Evolutionary conservation across 106 monocot genomes (phyloP).

Genomic region (Dioscorea alata): DNA sequence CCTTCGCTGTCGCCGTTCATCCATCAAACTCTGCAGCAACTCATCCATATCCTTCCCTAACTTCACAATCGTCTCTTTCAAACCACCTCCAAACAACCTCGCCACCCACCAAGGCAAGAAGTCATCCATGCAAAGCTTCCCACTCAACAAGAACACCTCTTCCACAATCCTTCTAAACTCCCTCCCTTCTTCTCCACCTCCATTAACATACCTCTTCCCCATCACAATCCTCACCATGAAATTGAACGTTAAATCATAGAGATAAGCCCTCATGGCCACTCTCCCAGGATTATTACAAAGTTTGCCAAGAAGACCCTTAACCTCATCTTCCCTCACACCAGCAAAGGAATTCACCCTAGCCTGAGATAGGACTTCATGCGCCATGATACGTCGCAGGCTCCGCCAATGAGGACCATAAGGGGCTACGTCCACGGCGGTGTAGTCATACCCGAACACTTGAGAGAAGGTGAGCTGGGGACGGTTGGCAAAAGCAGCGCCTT

Average conservation of each 20-base stretch:
- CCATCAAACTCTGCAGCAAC: conserved; percentile 21
- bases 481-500: conserved; percentile 23
- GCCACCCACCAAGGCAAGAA: conserved; percentile 21
- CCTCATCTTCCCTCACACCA: conserved; percentile 8
- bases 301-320: neutral
- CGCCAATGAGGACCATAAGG: conserved; percentile 33
- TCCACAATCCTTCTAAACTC: conserved; percentile 14
- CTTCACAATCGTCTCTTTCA: conserved; percentile 13
- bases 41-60: conserved; percentile 13
- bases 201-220: conserved; percentile 32
- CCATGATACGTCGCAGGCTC: conserved; percentile 23
- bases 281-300: neutral
- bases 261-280: neutral
- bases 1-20: neutral
- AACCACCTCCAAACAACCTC: conserved; percentile 7
- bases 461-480: conserved; percentile 12
- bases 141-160: conserved; percentile 9
- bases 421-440: conserved; percentile 10
- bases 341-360: conserved; percentile 8
- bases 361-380: conserved; percentile 13
- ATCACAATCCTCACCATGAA: conserved; percentile 21
- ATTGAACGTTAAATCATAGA: conserved; percentile 19
- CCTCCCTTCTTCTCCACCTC: conserved; percentile 11
- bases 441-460: too few relatives aligned
- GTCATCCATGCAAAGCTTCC: conserved; percentile 16